phyloP scores from a whole-genome alignment of 2,329 filamentous ascomycete species.

The Xylariaceae sp. region DNA sequence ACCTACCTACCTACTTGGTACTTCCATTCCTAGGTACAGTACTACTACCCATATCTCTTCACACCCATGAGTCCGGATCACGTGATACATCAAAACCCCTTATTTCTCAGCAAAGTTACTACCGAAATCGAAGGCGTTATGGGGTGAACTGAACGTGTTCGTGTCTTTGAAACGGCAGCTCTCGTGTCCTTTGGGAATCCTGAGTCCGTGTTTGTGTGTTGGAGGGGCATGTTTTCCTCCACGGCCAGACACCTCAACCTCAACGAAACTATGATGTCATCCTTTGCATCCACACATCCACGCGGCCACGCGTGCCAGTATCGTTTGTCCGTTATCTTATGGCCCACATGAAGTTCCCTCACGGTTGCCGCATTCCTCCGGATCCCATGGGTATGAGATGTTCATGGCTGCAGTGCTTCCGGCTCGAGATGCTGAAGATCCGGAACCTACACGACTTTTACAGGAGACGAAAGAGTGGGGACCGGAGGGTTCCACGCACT shows the following conservation, averaged over 20 bases:
- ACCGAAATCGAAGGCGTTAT: too few relatives aligned
- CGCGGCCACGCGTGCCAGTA: background rate
- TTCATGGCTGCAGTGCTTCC: background rate
- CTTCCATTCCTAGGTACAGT: too few relatives aligned
- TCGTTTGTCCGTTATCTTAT: background rate
- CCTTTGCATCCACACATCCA: background rate
- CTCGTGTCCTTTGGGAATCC: background rate
- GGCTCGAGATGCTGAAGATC: background rate
- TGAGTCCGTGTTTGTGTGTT: background rate
- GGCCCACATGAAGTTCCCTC: background rate
- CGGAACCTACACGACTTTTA: background rate
- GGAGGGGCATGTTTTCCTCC: background rate
- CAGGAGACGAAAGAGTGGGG: background rate
- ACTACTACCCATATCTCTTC: background rate
- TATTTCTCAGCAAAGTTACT: background rate
- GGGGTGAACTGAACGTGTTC: too few relatives aligned
- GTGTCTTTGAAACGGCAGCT: background rate
- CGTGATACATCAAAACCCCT: background rate
- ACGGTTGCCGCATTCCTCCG: background rate
- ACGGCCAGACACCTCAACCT: background rate
- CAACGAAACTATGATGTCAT: background rate
- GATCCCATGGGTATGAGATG: background rate
- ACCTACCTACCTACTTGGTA: too few relatives aligned
- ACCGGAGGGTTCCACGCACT: background rate
- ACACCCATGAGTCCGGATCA: background rate